Percentiles rank a stretch among this genome's conserved stretches.
phyloP scores from a whole-genome alignment of 768 basidiomycete species.

The Pleurotus sapidus region DNA sequence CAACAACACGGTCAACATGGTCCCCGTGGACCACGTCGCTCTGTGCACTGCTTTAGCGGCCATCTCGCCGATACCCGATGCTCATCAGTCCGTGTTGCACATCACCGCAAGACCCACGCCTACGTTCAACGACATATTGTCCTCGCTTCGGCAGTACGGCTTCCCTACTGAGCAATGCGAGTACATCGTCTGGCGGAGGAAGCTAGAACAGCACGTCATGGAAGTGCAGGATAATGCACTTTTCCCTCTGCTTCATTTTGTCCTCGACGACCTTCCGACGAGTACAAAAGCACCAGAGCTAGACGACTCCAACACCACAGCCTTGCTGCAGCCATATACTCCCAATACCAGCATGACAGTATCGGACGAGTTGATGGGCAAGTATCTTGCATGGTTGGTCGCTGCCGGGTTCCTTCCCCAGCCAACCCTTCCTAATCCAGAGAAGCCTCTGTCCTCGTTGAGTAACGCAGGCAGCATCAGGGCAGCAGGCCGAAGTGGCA shows the following conservation, averaged over 20 bases:
- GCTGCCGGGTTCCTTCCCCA: constrained; percentile 75
- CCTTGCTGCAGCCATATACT: constrained; percentile 47
- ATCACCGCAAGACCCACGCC: constrained; percentile 83
- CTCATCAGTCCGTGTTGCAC: constrained; percentile 65
- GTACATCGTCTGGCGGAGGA: constrained; percentile 88
- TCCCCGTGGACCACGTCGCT: constrained; percentile 96
- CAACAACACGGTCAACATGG: constrained; percentile 98
- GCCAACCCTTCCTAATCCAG: constrained; percentile 36
- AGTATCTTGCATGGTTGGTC: constrained; percentile 92
- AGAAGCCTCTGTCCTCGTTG: constrained; percentile 50
- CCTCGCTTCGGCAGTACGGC: constrained; percentile 72
- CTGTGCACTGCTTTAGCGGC: constrained; percentile 75
- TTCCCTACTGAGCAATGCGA: constrained; percentile 78
- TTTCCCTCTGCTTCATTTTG: constrained; percentile 96
- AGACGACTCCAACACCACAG: constrained; percentile 81
- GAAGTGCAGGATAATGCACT: constrained; percentile 94
- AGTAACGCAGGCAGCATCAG: constrained; percentile 38
- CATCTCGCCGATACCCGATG: constrained; percentile 49
- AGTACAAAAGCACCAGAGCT: constrained; percentile 92
- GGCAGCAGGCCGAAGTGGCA: constrained; percentile 70
- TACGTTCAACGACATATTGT: constrained; percentile 86
- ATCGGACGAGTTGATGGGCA: constrained; percentile 71
- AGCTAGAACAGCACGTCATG: constrained; percentile 93
- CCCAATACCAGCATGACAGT: constrained; percentile 55
- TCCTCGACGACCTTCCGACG: constrained; percentile 94